These are phyloP conservation scores for Angophora floribunda DNA, from an alignment of 345 rosid genomes.

Conservation along the genomic window DNA sequence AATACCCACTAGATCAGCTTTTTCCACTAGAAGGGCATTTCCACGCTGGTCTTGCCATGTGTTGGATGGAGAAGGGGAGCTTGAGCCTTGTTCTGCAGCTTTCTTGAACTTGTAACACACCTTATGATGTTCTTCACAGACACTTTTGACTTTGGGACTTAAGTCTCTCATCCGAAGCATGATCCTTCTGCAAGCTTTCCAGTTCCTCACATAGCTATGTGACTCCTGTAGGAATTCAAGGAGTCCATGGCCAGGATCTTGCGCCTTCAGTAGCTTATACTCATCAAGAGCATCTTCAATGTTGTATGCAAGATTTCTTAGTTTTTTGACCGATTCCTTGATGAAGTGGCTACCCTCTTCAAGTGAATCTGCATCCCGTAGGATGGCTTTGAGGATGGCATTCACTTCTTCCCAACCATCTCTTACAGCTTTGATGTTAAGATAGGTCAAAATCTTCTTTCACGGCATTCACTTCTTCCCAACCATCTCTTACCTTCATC, in stretches of 20 bases:
- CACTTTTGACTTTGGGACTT: conserved; percentile 2
- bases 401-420: conserved; percentile 11
- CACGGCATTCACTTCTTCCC: conserved; percentile 9
- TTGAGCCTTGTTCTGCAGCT: background rate
- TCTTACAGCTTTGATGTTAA: conserved; percentile 8
- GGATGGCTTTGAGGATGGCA: conserved; percentile 7
- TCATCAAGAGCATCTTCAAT: conserved; percentile 32
- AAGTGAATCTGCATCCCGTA: conserved; percentile 13
- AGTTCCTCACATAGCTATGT: conserved; percentile 2
- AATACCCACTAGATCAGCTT: conserved; percentile 14
- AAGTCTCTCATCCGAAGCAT: conserved; percentile 3
- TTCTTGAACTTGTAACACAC: background rate
- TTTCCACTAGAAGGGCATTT: conserved; percentile 21
- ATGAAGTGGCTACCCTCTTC: conserved; percentile 7
- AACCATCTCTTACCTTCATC: background rate
- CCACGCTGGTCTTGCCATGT: conserved; percentile 9
- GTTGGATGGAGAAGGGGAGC: background rate
- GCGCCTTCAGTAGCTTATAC: conserved; percentile 2
- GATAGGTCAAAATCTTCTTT: conserved; percentile 17
- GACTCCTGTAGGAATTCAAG: background rate
- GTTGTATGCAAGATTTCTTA: conserved; percentile 15
- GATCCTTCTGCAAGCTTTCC: conserved; percentile 12
- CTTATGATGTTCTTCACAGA: conserved; percentile 5
- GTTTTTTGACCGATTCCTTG: conserved; percentile 15
- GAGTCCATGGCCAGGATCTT: conserved; percentile 2